Percentiles rank a stretch among this genome's conserved stretches.
phyloP scores from a whole-genome alignment of 768 basidiomycete species.

The Infundibulicybe gibba region DNA sequence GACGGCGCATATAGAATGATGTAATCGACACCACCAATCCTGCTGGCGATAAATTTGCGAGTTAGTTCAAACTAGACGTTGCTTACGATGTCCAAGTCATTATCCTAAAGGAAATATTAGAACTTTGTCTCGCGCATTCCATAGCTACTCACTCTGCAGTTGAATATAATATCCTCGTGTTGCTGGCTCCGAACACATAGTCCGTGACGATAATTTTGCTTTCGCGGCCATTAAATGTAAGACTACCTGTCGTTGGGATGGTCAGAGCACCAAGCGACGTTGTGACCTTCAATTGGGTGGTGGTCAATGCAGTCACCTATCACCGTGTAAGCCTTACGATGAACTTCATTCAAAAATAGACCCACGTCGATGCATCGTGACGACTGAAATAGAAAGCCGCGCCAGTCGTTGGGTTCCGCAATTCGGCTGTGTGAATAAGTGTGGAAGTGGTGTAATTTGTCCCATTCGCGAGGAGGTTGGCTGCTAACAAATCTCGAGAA shows the following conservation, averaged over 20 bases:
- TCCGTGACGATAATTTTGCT: conserved; percentile 47
- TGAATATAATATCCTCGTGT: conserved; percentile 36
- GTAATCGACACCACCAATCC: conserved; percentile 38
- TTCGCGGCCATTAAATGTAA: conserved; percentile 45
- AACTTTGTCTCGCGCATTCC: background rate
- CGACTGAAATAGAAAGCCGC: conserved; percentile 48
- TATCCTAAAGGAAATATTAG: conserved; percentile 25
- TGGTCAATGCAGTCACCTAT: conserved; percentile 38
- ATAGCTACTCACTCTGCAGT: conserved; percentile 37
- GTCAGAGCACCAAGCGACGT: conserved; percentile 35
- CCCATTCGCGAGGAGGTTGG: conserved; percentile 44
- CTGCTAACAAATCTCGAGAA: conserved; percentile 41
- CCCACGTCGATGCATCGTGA: conserved; percentile 40
- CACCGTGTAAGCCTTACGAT: background rate
- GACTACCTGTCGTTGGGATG: conserved; percentile 31
- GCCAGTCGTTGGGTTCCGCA: conserved; percentile 40
- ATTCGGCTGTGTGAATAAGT: conserved; percentile 41
- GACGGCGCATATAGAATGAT: conserved; percentile 38
- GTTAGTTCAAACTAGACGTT: background rate
- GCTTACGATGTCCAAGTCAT: conserved; percentile 54
- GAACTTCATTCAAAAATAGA: background rate
- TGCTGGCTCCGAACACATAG: conserved; percentile 36
- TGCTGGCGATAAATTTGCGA: conserved; percentile 14
- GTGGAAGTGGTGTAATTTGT: conserved; percentile 44
- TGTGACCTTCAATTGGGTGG: conserved; percentile 37